Base-by-base conservation (phyloP, 768 basidiomycete genomes). In the Pisolithus marmoratus region DNA sequence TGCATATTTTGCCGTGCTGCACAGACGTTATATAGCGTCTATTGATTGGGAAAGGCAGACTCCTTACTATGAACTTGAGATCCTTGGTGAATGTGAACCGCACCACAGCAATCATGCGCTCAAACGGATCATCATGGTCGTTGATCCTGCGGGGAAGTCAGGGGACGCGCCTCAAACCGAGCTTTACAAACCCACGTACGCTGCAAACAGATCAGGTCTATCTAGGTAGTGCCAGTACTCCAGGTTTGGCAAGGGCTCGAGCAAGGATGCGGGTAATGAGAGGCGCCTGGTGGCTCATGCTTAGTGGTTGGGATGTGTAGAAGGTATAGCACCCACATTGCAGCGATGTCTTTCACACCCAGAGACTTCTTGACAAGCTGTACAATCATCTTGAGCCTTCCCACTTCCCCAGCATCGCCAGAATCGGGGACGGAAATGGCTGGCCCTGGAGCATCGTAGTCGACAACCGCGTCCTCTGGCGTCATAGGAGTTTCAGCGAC, bases 151-250 rank as follows among this genome's bases (percentile, higher is more conserved):
- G 22, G 38, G 48, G 38, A 38, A 27, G 50, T 48, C 42, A 48
- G 38, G 40, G 60, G 19, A 46, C 36, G 26, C 43, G 48, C 52
- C 37, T 19, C 38, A 50, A 22, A 37, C 23, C 19, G 4, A 31
- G 22, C n/a, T 36, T 6, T 19, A 20, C 51, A 38, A n/a, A 37
- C 8, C 20, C 31, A 82, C 86, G 74, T 66, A 96, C 94, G 91
- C 84, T 61, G 86, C 87, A 63, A 97, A 93, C 42, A 92, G 72
- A 69, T 96, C 94, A 7, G 94, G 90, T 59, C 92, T 78, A 69
- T 95, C 93, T 44, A 92, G 76, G 60, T 93, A 94, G 58, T 91
- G 85, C 90, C 90, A 96, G 72, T 94, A 97, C 71, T 97, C 94
- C 47, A 97, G 79, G 71, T 97, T 97, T 5, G 94, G 94, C 58